These are phyloP conservation scores for Ceratobasidium sp. DNA, from an alignment of 1,284 basidiomycete genomes.

Conservation along the genomic window DNA sequence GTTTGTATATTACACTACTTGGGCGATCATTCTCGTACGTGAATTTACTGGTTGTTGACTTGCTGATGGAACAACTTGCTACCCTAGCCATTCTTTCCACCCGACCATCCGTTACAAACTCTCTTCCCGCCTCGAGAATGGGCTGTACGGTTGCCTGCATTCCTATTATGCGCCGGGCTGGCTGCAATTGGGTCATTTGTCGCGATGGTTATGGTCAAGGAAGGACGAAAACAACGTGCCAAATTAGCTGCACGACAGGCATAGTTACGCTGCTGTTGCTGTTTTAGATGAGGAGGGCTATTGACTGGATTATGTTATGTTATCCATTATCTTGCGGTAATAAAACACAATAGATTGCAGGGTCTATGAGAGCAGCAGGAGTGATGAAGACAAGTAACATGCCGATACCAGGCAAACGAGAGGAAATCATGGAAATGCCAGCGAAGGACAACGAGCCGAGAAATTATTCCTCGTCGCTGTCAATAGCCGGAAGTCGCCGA, in stretches of 20 bases:
- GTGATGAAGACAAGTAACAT: background rate
- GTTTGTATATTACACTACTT: constrained; percentile 91
- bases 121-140: constrained; percentile 91
- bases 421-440: background rate
- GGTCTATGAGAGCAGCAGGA: constrained; percentile 25
- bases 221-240: constrained; percentile 69
- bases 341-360: constrained; percentile 36
- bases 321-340: constrained; percentile 11
- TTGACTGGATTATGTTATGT: too few relatives aligned
- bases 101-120: constrained; percentile 76
- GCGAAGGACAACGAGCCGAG: background rate
- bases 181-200: constrained; percentile 83
- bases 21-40: constrained; percentile 88
- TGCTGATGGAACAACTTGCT: constrained; percentile 27
- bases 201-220: constrained; percentile 78
- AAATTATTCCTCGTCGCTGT: constrained; percentile 47
- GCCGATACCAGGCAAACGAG: background rate
- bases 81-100: constrained; percentile 84
- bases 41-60: constrained; percentile 3
- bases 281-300: too few relatives aligned
- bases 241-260: constrained; percentile 49
- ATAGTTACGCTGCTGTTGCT: background rate
- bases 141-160: constrained; percentile 88
- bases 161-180: constrained; percentile 83
- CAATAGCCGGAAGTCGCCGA: constrained; percentile 36